Base-by-base conservation (phyloP, 768 basidiomycete genomes). In the Tulasnella calospora region DNA sequence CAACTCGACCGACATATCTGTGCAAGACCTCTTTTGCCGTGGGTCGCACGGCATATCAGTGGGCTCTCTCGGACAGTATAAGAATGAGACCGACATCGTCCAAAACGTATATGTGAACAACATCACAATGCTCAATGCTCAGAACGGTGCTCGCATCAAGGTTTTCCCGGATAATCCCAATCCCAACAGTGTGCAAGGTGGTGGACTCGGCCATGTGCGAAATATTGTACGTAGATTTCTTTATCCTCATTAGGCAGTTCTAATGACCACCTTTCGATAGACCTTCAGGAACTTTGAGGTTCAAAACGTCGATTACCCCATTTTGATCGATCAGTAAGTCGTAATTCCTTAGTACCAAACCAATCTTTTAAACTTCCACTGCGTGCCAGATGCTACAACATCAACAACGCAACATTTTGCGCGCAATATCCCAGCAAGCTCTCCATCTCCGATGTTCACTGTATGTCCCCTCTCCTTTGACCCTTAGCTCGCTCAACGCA, bases 101-200 rank as follows among this genome's bases (percentile, higher is more conserved):
- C 86, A 89, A 79, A 90, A 92, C 82, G 88, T 91, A 55, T 85
- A 86, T 7, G 87, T 89, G 4, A 80, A 89, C 87, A 89, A 90
- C 81, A 86, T 91, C 79, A 85, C 83, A 40, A 90, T 91, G 89
- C 84, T 86, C 15, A 90, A 90, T 77, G 89, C 89, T 13, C 85
- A 89, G 81, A 91, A 91, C 80, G 91, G 90, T 0, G 90, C 90
- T 0, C 86, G 91, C 44, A 91, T 91, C 83, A 92, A 92, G 82
- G 88, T 89, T 0, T 92, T 88, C 85, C 90, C 89, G 7, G 91
- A 90, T 6, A 85, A 86, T 21, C 86, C 87, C 74, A 89, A 90
- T 38, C 90, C 90, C 5, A 86, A 87, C 47, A 89, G 89, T 10
- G 87, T 89, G 2, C 80, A 84, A 12, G 88, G 87, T 33, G 87